phyloP scores from a whole-genome alignment of 495 filamentous ascomycete genomes.

The Podospora pseudocomata region DNA sequence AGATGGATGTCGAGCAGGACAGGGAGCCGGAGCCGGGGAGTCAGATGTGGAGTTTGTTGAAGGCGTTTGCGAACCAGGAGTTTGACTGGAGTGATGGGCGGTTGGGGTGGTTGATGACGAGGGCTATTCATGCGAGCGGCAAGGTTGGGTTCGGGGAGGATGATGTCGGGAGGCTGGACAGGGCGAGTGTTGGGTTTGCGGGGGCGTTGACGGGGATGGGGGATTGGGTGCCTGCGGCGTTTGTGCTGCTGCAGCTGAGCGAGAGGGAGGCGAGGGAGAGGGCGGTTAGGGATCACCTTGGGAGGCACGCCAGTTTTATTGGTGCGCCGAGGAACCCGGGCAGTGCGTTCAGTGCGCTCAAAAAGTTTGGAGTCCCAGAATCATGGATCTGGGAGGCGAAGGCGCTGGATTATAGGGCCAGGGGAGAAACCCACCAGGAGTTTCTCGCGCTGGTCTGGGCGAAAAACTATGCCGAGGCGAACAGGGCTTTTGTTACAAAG shows the following conservation, averaged over 20 bases:
- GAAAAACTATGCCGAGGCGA: slow-evolving; percentile 72
- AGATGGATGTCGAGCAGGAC: slow-evolving; percentile 61
- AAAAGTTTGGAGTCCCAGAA: slow-evolving; percentile 62
- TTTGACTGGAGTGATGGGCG: slow-evolving; percentile 67
- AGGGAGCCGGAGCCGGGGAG: slow-evolving; percentile 65
- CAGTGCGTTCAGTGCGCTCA: slow-evolving; percentile 28
- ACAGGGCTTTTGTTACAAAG: slow-evolving; percentile 68
- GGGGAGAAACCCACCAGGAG: slow-evolving; percentile 58
- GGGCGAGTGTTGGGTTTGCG: slow-evolving; percentile 65
- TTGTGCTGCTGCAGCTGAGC: slow-evolving; percentile 73
- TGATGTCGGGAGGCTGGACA: slow-evolving; percentile 56
- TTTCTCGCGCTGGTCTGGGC: slow-evolving; percentile 73
- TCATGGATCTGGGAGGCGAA: slow-evolving; percentile 84
- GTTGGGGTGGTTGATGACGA: slow-evolving; percentile 76
- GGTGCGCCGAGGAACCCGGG: slow-evolving; percentile 22
- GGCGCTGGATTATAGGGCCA: slow-evolving; percentile 72
- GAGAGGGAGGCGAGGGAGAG: slow-evolving; percentile 58
- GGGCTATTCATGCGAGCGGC: slow-evolving; percentile 50
- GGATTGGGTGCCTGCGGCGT: slow-evolving; percentile 65
- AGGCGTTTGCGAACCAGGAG: slow-evolving; percentile 62
- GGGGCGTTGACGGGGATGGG: slow-evolving; percentile 64
- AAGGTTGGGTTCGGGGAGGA: slow-evolving; percentile 40
- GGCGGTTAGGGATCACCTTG: slow-evolving; percentile 66
- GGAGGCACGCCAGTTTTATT: slow-evolving; percentile 58
- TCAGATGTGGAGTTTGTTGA: slow-evolving; percentile 80